These are phyloP conservation scores for Solanum chilense DNA, from an alignment of 257 asterid genomes.

Conservation along the genomic window DNA sequence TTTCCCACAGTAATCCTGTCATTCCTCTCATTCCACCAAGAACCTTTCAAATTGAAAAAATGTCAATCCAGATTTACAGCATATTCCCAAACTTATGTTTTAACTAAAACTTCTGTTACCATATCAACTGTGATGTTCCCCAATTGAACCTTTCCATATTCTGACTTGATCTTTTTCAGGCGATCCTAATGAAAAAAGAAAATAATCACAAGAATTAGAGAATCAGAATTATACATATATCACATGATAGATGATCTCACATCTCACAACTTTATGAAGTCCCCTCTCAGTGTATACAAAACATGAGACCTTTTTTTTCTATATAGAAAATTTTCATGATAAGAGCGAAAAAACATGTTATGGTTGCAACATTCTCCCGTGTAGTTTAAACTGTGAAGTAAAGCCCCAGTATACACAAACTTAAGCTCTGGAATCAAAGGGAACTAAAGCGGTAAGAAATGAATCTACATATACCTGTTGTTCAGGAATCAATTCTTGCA, in stretches of 20 bases:
- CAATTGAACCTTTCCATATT: slow-evolving; percentile 75
- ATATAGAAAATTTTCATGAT: neutral
- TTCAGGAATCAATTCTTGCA: slow-evolving; percentile 80
- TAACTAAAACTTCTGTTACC: slow-evolving; percentile 25
- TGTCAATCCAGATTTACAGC: neutral
- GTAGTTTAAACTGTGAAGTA: neutral
- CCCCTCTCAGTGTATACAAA: neutral
- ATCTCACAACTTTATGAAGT: neutral
- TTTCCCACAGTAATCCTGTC: slow-evolving; percentile 98
- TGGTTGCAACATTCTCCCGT: neutral
- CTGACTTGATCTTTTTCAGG: slow-evolving; percentile 62
- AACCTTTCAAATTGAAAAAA: slow-evolving; percentile 38
- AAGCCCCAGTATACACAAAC: neutral
- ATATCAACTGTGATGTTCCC: slow-evolving; percentile 85
- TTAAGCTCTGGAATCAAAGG: neutral
- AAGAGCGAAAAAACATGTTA: neutral
- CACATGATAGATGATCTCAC: neutral
- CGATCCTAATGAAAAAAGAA: slow-evolving; percentile 40
- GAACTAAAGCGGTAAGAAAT: neutral
- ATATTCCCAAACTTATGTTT: neutral
- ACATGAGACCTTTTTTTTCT: neutral
- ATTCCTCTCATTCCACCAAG: slow-evolving; percentile 99
- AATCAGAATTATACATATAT: neutral
- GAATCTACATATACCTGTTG: slow-evolving; percentile 43
- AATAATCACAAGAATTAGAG: neutral